Conservation (phyloP, 352 stramenopile species). For the Phytophthora hybrid region DNA sequence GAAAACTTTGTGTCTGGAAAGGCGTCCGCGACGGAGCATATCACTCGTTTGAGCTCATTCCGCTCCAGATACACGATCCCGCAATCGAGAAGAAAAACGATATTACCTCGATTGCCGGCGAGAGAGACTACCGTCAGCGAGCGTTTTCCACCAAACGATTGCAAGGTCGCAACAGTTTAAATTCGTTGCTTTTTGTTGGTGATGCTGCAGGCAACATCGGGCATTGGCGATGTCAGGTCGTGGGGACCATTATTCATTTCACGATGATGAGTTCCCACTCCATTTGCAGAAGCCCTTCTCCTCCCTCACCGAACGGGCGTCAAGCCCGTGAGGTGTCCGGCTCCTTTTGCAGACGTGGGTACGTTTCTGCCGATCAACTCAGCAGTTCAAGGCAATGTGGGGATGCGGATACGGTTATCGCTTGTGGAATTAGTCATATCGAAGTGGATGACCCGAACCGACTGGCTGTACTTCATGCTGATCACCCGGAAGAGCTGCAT, state of each 20-base stretch:
- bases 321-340: constrained; percentile 7
- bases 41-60: constrained; percentile 56
- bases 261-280: constrained; percentile 75
- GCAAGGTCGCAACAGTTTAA: constrained; percentile 48
- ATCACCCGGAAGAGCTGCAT: constrained; percentile 58
- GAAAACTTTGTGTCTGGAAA: constrained; percentile 72
- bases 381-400: constrained; percentile 16
- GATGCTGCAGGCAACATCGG: constrained; percentile 64
- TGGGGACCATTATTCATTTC: constrained; percentile 61
- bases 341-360: constrained; percentile 48
- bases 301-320: constrained; percentile 14
- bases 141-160: constrained; percentile 68
- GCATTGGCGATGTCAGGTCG: constrained; percentile 80
- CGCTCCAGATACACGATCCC: constrained; percentile 60
- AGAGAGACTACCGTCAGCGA: constrained; percentile 83
- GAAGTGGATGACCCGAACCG: constrained; percentile 89
- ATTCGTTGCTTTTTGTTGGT: constrained; percentile 83
- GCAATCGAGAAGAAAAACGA: constrained; percentile 56
- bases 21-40: constrained; percentile 46
- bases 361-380: constrained; percentile 34
- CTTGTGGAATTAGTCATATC: constrained; percentile 65
- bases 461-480: constrained; percentile 67
- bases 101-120: constrained; percentile 80
- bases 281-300: constrained; percentile 15
- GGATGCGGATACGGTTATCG: constrained; percentile 1